These are phyloP conservation scores for Phytophthora kernoviae DNA, from an alignment of 352 stramenopile species.

Conservation along the genomic window DNA sequence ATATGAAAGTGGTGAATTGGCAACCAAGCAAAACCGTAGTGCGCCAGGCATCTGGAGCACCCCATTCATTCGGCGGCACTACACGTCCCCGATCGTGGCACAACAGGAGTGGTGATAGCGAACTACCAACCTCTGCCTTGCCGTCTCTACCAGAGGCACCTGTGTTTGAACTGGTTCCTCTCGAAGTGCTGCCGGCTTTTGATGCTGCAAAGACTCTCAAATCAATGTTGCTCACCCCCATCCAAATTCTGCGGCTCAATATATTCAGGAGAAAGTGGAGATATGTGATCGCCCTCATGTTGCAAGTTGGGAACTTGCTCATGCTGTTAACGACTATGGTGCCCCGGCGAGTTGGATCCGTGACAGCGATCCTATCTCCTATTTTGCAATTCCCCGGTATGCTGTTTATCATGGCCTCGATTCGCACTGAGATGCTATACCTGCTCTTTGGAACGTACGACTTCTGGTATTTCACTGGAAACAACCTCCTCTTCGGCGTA, in stretches of 20 bases:
- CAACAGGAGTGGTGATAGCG: neutral
- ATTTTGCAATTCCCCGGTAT: slow-evolving; percentile 29
- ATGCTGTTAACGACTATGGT: slow-evolving; percentile 21
- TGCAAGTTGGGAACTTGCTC: slow-evolving; percentile 27
- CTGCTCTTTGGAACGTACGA: slow-evolving; percentile 37
- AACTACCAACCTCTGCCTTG: neutral
- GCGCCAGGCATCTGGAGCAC: neutral
- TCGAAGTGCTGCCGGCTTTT: slow-evolving; percentile 20
- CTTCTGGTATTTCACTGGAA: slow-evolving; percentile 39
- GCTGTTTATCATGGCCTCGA: slow-evolving; percentile 23
- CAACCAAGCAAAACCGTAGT: slow-evolving; percentile 3
- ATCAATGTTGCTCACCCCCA: slow-evolving; percentile 18
- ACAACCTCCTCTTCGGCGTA: slow-evolving; percentile 31
- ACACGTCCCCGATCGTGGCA: neutral
- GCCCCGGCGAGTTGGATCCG: slow-evolving; percentile 3
- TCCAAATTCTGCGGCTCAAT: slow-evolving; percentile 21
- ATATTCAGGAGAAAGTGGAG: slow-evolving; percentile 12
- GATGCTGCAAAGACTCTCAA: slow-evolving; percentile 36
- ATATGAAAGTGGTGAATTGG: slow-evolving; percentile 8
- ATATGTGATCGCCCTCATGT: slow-evolving; percentile 14
- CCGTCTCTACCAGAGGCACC: neutral
- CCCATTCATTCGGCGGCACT: neutral
- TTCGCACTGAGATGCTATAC: slow-evolving; percentile 31
- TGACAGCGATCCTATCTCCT: slow-evolving; percentile 24
- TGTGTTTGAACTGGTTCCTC: slow-evolving; percentile 21